Base-by-base conservation (phyloP, 202 grass and related monocot genomes). In the Cymbopogon flexuosus region DNA sequence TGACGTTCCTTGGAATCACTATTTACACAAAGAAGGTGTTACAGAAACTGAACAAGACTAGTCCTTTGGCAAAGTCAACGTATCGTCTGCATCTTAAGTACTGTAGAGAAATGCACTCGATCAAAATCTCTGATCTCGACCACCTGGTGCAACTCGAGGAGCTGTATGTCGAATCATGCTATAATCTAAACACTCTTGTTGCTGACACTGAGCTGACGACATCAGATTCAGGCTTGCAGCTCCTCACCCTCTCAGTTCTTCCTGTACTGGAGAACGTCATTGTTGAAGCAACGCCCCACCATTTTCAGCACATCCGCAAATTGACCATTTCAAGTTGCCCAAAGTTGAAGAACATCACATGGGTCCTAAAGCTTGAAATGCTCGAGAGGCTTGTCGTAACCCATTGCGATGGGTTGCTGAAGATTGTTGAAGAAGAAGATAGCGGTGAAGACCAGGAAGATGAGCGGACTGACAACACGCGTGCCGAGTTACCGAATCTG, bases 351-450 rank as follows among this genome's bases (percentile, higher is more conserved):
- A 31, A 86, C 15, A 80, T 93, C 75, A 84, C 86, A 13, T 97
- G 93, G 93, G 84, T 89, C 57, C 52, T 81, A 75, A 67, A 19
- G 23, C 90, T 97, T 22, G 81, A 79, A 62, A 61, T 86, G 71
- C 93, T 97, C 10, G 93, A 97, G 58, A 89, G 79, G 76, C 88
- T 97, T 73, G 36, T 89, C 18, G 24, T 97, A 78, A 83, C 90
- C 24, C 41, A 83, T 2, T 97, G 93, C 70, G 36, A 89, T 71
- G 90, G 35, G 19, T 72, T 97, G 81, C 69, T 80, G 22, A 40
- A 81, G 76, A 77, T 97, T n/a, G 81, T 97, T 37, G 76, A 74
- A 73, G 81, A 74, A 73, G 81, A 51, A 46, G 70, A 11, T 24
- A 40, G 12, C 6, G 58, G n/a, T 57, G 77, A 43, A 72, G 46